These are phyloP conservation scores for Wickerhamiella sorbophila DNA, from an alignment of 805 yeast species.

Conservation along the genomic window DNA sequence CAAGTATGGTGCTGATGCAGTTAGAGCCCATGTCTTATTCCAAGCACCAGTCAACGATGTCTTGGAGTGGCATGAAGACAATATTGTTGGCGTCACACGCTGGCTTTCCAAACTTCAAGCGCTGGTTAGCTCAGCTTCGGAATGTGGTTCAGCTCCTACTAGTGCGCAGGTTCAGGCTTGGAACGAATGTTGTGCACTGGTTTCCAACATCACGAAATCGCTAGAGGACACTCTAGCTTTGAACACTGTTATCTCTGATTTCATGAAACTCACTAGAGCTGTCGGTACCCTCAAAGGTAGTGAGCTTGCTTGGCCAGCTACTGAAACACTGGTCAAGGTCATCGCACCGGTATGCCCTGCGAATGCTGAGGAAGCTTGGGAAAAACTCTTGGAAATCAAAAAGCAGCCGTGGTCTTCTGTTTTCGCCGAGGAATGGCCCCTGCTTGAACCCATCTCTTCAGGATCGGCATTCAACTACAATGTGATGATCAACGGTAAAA, in stretches of 20 bases:
- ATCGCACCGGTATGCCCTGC: conserved; percentile 76
- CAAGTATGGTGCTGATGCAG: conserved; percentile 82
- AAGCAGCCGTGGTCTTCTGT: conserved; percentile 34
- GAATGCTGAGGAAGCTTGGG: conserved; percentile 73
- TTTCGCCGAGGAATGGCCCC: conserved; percentile 55
- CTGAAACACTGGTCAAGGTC: conserved; percentile 39
- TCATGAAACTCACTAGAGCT: conserved; percentile 60
- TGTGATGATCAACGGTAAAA: conserved; percentile 63
- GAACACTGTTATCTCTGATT: conserved; percentile 79
- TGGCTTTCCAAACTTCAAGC: conserved; percentile 53
- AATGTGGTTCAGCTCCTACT: conserved; percentile 18
- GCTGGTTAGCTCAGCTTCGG: neutral
- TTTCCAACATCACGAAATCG: conserved; percentile 42
- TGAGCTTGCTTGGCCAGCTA: conserved; percentile 23
- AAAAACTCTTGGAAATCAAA: conserved; percentile 26
- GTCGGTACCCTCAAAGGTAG: conserved; percentile 28
- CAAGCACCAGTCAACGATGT: conserved; percentile 79
- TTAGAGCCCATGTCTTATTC: conserved; percentile 83
- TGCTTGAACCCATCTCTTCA: conserved; percentile 26
- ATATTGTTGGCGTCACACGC: conserved; percentile 74
- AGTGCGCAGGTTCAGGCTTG: conserved; percentile 43
- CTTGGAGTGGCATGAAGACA: conserved; percentile 79
- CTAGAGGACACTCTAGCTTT: conserved; percentile 45
- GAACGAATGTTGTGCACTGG: conserved; percentile 38
- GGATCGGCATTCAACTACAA: conserved; percentile 33